Evolutionary conservation across 1,284 basidiomycete species (phyloP).

Genomic region (Singerocomus inundabilis): DNA sequence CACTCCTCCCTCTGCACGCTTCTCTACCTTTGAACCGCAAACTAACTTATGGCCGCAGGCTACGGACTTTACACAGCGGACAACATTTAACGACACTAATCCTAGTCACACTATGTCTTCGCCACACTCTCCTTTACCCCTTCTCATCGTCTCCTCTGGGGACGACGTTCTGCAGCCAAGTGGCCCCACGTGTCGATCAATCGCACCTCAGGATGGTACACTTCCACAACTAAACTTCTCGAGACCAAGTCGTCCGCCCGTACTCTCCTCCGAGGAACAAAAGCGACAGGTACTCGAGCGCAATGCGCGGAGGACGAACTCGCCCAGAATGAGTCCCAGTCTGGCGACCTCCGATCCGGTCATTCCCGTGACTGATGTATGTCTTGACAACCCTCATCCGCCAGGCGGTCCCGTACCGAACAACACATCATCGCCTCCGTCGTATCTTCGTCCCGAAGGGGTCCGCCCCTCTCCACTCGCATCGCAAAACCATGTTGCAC

Average conservation of each 20-base stretch:
- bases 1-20: slow-evolving; percentile 3
- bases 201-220: slow-evolving; percentile 33
- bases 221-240: slow-evolving; percentile 55
- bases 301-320: slow-evolving; percentile 41
- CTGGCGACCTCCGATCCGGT: slow-evolving; percentile 15
- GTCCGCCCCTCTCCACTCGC: slow-evolving; percentile 12
- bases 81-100: slow-evolving; percentile 5
- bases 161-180: slow-evolving; percentile 11
- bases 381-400: neutral
- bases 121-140: slow-evolving; percentile 42
- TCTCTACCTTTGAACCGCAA: neutral
- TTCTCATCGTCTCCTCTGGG: slow-evolving; percentile 45
- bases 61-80: slow-evolving; percentile 5
- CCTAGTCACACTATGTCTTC: slow-evolving; percentile 27
- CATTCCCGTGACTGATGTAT: slow-evolving; percentile 24
- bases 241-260: slow-evolving; percentile 48
- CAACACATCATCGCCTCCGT: neutral
- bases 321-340: slow-evolving; percentile 23
- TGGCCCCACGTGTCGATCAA: slow-evolving; percentile 30
- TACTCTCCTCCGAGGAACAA: slow-evolving; percentile 47
- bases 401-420: slow-evolving; percentile 1
- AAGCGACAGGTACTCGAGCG: slow-evolving; percentile 62
- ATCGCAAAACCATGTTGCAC: slow-evolving; percentile 11
- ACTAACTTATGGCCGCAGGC: slow-evolving; percentile 20
- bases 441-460: slow-evolving; percentile 24